phyloP scores from a whole-genome alignment of 2,329 filamentous ascomycete genomes.

The Chrysosphaeria jannelii region DNA sequence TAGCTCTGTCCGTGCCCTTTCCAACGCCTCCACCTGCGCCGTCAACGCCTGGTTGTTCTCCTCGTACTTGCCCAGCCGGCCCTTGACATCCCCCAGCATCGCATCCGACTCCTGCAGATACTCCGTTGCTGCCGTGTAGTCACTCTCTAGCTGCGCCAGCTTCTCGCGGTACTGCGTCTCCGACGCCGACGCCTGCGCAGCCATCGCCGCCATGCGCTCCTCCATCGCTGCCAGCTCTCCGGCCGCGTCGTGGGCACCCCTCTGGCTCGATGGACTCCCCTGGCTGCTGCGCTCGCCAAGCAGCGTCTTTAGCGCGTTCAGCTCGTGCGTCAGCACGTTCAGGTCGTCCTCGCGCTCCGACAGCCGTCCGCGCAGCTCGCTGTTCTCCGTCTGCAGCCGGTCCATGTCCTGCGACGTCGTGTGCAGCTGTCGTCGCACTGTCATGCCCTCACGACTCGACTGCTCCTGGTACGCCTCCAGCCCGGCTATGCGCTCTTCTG shows the following conservation, averaged over 20 bases:
- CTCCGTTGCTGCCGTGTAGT: conserved; percentile 91
- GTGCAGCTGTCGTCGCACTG: conserved; percentile 72
- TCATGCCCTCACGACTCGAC: conserved; percentile 71
- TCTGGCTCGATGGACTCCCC: conserved; percentile 40
- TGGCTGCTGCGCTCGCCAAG: conserved; percentile 66
- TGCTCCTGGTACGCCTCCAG: conserved; percentile 95
- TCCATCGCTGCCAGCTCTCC: conserved; percentile 52
- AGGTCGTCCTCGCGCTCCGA: conserved; percentile 71
- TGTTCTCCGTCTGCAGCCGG: conserved; percentile 47
- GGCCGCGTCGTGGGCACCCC: conserved; percentile 10
- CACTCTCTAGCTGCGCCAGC: conserved; percentile 74
- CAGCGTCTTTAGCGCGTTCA: conserved; percentile 79
- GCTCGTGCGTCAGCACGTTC: conserved; percentile 78
- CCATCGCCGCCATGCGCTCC: conserved; percentile 50
- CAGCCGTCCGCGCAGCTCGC: conserved; percentile 54
- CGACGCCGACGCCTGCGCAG: conserved; percentile 58
- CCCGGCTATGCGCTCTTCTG: conserved; percentile 88
- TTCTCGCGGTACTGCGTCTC: conserved; percentile 79
- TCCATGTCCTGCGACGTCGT: conserved; percentile 58
- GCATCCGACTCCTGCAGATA: conserved; percentile 97
- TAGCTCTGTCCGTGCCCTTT: conserved; percentile 16
- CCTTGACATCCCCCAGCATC: conserved; percentile 96
- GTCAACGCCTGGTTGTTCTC: conserved; percentile 57
- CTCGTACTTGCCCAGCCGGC: conserved; percentile 85
- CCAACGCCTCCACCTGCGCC: conserved; percentile 42